phyloP scores from a whole-genome alignment of 805 yeast species.

The Wickerhamomyces silvicola region DNA sequence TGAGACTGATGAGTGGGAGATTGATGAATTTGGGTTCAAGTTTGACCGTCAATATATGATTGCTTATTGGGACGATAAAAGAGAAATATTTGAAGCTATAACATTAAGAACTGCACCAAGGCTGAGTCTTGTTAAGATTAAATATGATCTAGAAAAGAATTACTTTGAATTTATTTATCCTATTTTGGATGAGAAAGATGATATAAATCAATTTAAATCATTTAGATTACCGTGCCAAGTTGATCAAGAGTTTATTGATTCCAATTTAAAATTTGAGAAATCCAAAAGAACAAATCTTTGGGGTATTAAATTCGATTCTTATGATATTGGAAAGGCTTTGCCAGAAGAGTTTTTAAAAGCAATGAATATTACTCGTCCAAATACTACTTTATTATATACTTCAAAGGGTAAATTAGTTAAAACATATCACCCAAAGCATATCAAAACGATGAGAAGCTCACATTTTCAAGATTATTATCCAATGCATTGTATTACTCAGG shows the following conservation, averaged over 20 bases:
- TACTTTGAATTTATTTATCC: constrained; percentile 18
- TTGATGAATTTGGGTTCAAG: constrained; percentile 18
- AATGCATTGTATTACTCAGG: constrained; percentile 10
- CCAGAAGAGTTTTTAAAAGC: constrained; percentile 13
- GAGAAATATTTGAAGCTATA: constrained; percentile 7
- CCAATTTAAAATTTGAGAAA: constrained; percentile 4
- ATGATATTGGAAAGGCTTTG: constrained; percentile 14
- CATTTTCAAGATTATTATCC: constrained; percentile 21
- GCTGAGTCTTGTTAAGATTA: constrained; percentile 11
- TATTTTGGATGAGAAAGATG: background rate
- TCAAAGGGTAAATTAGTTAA: constrained; percentile 12
- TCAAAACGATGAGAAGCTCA: constrained; percentile 8
- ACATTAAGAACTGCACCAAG: constrained; percentile 13
- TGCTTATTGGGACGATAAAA: constrained; percentile 15
- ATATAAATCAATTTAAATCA: constrained; percentile 1
- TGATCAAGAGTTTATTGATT: constrained; percentile 10
- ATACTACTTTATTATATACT: constrained; percentile 13
- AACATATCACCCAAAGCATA: constrained; percentile 12
- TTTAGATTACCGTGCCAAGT: constrained; percentile 17
- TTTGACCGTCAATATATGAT: constrained; percentile 17
- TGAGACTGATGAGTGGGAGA: constrained; percentile 10
- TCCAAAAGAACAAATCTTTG: constrained; percentile 10
- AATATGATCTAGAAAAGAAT: constrained; percentile 11
- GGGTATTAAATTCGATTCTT: constrained; percentile 13
- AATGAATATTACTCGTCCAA: constrained; percentile 12